Percentiles rank a stretch among this genome's conserved stretches.
These are phyloP conservation scores for Floccularia luteovirens DNA, from an alignment of 768 basidiomycete genomes.

Conservation along the genomic window DNA sequence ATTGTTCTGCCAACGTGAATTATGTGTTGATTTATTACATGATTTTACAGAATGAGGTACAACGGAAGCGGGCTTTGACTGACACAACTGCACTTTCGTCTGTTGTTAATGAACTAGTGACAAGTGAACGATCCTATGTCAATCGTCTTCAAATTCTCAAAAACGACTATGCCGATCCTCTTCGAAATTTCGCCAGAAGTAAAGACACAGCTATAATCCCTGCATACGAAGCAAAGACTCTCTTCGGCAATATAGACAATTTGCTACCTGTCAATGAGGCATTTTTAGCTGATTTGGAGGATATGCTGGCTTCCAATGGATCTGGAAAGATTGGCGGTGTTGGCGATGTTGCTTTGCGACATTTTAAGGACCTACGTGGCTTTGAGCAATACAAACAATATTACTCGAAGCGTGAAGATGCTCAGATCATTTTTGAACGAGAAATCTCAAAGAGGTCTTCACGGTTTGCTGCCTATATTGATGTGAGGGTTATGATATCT, in stretches of 20 bases:
- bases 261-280: slow-evolving; percentile 85
- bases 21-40: not conserved
- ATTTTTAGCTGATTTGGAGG: slow-evolving; percentile 78
- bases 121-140: slow-evolving; percentile 87
- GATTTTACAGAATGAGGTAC: slow-evolving; percentile 28
- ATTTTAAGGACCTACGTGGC: slow-evolving; percentile 77
- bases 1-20: not conserved
- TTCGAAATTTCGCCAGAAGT: slow-evolving; percentile 77
- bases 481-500: slow-evolving; percentile 46
- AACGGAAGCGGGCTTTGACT: slow-evolving; percentile 54
- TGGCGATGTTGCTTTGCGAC: slow-evolving; percentile 79
- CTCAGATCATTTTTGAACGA: slow-evolving; percentile 79
- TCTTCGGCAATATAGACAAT: slow-evolving; percentile 92
- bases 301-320: slow-evolving; percentile 61
- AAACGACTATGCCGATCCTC: slow-evolving; percentile 83
- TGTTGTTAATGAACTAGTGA: slow-evolving; percentile 79
- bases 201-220: slow-evolving; percentile 86
- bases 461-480: slow-evolving; percentile 80
- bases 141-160: slow-evolving; percentile 78
- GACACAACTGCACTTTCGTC: slow-evolving; percentile 61
- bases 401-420: slow-evolving; percentile 89
- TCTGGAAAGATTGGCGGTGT: slow-evolving; percentile 50
- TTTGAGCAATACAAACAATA: slow-evolving; percentile 92
- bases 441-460: slow-evolving; percentile 77
- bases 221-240: slow-evolving; percentile 82